Conservation (phyloP, 106 monocot species). For the Cymbidium sinense region DNA sequence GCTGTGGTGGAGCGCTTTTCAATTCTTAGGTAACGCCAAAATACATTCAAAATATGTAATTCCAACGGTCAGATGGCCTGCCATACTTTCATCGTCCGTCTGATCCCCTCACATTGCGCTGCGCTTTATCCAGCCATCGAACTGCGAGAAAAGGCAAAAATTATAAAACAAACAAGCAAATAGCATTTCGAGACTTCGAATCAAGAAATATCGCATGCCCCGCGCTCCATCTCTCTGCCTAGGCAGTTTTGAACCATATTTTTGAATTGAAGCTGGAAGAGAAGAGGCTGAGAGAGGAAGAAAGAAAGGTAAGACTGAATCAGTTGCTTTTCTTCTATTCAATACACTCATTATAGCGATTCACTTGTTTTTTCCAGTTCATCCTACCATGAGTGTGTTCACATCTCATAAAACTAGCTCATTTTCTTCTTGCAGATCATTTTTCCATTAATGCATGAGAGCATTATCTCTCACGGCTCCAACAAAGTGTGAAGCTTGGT, state of each 20-base stretch:
- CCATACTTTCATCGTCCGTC: neutral
- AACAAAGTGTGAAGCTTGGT: neutral
- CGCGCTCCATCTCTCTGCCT: neutral
- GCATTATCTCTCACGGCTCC: neutral
- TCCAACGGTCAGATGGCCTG: slow-evolving; percentile 3
- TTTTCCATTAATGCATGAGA: slow-evolving; percentile 4
- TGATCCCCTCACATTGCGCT: neutral
- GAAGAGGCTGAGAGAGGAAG: neutral
- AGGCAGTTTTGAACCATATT: neutral
- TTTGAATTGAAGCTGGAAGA: slow-evolving; percentile 2
- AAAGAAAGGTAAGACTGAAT: neutral
- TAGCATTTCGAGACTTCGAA: neutral
- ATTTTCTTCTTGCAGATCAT: neutral
- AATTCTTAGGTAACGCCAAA: neutral
- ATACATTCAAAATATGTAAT: neutral
- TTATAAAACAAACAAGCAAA: neutral
- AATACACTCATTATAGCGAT: neutral
- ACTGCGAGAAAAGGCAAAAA: neutral
- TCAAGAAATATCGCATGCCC: neutral
- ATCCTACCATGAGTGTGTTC: too few species aligned
- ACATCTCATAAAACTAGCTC: neutral
- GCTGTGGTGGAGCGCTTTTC: too few species aligned
- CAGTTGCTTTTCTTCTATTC: neutral
- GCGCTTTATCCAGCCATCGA: neutral
- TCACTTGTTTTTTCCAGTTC: too few species aligned